phyloP scores from a whole-genome alignment of 73 alveolate species.

The Paramecium caudatum region DNA sequence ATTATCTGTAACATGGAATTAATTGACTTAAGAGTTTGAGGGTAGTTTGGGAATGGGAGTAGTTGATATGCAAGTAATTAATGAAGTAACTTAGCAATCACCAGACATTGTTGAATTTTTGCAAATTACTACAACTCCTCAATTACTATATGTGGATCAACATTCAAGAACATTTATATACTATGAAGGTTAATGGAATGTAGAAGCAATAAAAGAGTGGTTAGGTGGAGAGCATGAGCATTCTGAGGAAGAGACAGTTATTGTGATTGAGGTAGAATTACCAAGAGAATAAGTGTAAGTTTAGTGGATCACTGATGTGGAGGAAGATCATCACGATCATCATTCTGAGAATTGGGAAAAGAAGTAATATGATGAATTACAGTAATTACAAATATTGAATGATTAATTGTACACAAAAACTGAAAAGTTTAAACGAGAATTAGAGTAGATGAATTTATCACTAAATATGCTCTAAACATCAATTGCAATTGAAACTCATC shows the following conservation, averaged over 20 bases:
- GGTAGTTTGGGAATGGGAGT: too few species aligned
- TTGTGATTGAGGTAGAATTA: background rate
- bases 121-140: too few species aligned
- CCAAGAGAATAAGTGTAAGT: slow-evolving; percentile 1
- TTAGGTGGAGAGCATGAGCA: slow-evolving; percentile 3
- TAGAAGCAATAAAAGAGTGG: background rate
- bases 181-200: background rate
- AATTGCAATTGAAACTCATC: background rate
- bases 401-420: background rate
- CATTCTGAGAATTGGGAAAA: slow-evolving; percentile 24
- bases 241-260: slow-evolving; percentile 11
- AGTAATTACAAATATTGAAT: background rate
- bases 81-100: background rate
- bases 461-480: background rate
- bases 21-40: background rate
- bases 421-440: background rate
- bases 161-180: background rate
- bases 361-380: slow-evolving; percentile 17
- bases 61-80: background rate
- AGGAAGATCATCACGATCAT: slow-evolving; percentile 11
- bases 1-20: background rate
- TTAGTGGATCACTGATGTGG: slow-evolving; percentile 20
- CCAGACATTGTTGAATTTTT: too few species aligned
- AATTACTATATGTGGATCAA: background rate
- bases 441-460: background rate